Evolutionary conservation across 2,329 filamentous ascomycete species (phyloP).

Genomic region (Fusarium odoratissimum): DNA sequence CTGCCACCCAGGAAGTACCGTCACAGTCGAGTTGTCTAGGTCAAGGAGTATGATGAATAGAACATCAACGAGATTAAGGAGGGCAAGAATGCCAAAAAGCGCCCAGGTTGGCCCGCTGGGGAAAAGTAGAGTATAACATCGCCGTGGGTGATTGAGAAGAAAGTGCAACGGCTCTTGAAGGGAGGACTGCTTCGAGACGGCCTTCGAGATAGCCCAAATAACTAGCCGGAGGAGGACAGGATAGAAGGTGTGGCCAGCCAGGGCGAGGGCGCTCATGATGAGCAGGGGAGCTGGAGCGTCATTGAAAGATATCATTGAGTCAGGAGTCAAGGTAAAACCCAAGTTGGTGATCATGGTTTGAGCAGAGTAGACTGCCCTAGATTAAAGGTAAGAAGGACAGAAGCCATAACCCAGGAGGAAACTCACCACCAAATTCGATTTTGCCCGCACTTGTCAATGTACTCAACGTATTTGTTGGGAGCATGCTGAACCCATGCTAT

Average conservation of each 20-base stretch:
- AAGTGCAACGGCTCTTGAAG: constrained; percentile 63
- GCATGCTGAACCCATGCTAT: constrained; percentile 60
- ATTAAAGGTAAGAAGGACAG: constrained; percentile 3
- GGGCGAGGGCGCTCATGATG: constrained; percentile 60
- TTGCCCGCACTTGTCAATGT: constrained; percentile 54
- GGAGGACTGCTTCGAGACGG: constrained; percentile 52
- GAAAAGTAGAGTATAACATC: constrained; percentile 73
- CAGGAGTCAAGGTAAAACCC: constrained; percentile 65
- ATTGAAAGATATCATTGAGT: constrained; percentile 63
- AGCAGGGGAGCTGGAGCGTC: constrained; percentile 58
- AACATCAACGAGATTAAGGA: constrained; percentile 65
- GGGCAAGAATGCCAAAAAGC: constrained; percentile 61
- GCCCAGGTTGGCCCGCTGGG: constrained; percentile 70
- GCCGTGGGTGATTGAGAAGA: constrained; percentile 70
- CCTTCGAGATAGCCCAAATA: constrained; percentile 66
- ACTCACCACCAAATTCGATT: constrained; percentile 62
- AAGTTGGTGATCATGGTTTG: constrained; percentile 65
- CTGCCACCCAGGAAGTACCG: constrained; percentile 55
- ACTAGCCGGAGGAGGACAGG: constrained; percentile 68
- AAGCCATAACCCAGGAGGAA: no score
- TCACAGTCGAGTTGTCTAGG: constrained; percentile 63
- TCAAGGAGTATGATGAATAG: constrained; percentile 65
- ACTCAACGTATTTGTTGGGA: constrained; percentile 54
- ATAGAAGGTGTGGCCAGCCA: constrained; percentile 67
- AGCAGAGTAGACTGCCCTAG: constrained; percentile 60